Percentiles rank a stretch among this genome's conserved stretches.
These are phyloP conservation scores for Catharanthus roseus DNA, from an alignment of 257 asterid species.

Conservation along the genomic window DNA sequence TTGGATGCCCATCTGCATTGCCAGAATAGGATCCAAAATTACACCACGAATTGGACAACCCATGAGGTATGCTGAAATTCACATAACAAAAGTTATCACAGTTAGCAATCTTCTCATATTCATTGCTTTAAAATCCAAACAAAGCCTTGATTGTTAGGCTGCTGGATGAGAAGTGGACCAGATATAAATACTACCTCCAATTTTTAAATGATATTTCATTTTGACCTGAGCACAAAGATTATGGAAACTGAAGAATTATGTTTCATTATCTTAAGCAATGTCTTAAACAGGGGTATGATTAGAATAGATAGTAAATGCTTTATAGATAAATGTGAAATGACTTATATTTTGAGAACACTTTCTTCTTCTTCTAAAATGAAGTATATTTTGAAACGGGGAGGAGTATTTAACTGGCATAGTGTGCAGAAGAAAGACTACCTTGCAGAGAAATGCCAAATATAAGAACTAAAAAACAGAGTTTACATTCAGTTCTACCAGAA, in stretches of 20 bases:
- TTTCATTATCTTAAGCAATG: no score
- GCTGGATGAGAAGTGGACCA: neutral
- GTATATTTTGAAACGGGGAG: no score
- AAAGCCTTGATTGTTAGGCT: neutral
- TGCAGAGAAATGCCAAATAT: neutral
- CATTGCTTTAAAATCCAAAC: neutral
- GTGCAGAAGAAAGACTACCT: neutral
- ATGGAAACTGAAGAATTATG: no score
- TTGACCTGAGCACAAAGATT: no score
- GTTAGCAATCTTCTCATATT: neutral
- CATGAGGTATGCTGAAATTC: slow-evolving; percentile 83
- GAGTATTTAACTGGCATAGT: neutral
- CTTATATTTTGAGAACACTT: no score
- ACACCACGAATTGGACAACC: slow-evolving; percentile 97
- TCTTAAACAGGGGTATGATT: no score
- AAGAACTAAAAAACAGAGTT: no score
- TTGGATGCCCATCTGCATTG: slow-evolving; percentile 94
- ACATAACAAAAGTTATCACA: neutral
- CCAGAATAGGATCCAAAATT: slow-evolving; percentile 80
- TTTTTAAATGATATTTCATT: no score
- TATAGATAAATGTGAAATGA: no score
- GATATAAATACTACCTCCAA: no score
- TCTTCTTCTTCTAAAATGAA: no score
- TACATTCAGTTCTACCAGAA: neutral
- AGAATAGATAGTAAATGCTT: no score